Base-by-base conservation (phyloP, 495 filamentous ascomycete genomes). In the Talaromyces ruber region DNA sequence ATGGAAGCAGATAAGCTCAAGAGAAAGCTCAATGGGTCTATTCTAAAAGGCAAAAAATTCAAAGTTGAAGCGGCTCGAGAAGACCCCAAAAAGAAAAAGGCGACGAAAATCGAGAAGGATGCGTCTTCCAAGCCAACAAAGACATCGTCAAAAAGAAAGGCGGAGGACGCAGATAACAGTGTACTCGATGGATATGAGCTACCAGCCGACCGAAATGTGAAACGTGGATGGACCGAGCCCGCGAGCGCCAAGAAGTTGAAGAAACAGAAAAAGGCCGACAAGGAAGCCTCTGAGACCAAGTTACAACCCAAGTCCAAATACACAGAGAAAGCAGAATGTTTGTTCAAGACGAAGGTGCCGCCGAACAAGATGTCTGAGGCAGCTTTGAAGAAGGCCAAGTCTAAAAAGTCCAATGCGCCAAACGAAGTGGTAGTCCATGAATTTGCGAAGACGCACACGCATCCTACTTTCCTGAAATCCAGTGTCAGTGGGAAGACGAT, bases 21-120 rank as follows among this genome's bases (percentile, higher is more conserved):
- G 72, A 93, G 91, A 79, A 97, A 95, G 70, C 81, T 98, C n/a
- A 89, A 96, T 77, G 93, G 93, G 8, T 83, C 88, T 5, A 87
- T 92, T 14, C 75, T 98, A 25, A 95, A 87, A 62, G 94, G 94
- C 32, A 79, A 82, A 47, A 98, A 96, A 71, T 84, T 98, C 63
- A 83, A 85, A 52, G 82, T 98, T 34, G 90, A 96, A 65, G 81
- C 85, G 18, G 93, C 94, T 18, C 83, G 82, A 16, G 85, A 89
- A 1, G 74, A 81, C 55, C 86, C 81, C 71, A 68, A 65, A 68
- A 74, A 69, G 53, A 64, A 74, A 56, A 76, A 70, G 47, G 70
- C 69, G 29, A 22, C 61, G 63, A 76, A 77, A 28, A 78, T 73
- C 14, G 58, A 66, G 22, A 57, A 47, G 21, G 30, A 30, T 21